A percentile compares a stretch with the other conserved stretches of the same genome.
Evolutionary conservation across 345 rosid species (phyloP).

Genomic region (Lumnitzera racemosa): DNA sequence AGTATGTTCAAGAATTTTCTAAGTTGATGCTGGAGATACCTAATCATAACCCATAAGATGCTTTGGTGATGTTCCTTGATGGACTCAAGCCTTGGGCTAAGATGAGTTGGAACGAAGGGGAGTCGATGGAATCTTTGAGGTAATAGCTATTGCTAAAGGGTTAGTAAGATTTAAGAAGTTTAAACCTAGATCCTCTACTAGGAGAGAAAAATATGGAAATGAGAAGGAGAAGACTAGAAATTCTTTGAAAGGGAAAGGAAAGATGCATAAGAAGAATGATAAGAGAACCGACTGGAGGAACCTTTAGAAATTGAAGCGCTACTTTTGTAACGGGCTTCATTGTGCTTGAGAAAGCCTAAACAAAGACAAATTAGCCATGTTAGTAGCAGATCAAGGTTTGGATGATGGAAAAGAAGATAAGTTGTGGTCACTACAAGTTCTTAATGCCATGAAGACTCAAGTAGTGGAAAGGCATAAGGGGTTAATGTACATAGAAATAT

Average conservation of each 20-base stretch:
- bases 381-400: not conserved
- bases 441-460: not conserved
- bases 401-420: not conserved
- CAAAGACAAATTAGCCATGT: not conserved
- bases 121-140: not conserved
- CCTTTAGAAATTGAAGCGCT: not conserved
- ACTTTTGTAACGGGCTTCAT: not conserved
- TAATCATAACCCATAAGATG: not conserved
- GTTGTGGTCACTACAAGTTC: not conserved
- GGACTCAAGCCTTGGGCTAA: not conserved
- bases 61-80: not conserved
- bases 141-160: not conserved
- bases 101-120: not conserved
- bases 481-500: not conserved
- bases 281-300: not conserved
- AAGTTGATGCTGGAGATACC: not conserved
- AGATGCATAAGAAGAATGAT: not conserved
- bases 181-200: not conserved
- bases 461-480: not conserved
- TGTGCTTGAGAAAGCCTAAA: not conserved
- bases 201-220: not conserved
- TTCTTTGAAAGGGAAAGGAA: not conserved
- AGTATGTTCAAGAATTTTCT: constrained; percentile 4
- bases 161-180: not conserved
- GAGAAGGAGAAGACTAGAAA: not conserved